phyloP scores from a whole-genome alignment of 2,329 filamentous ascomycete genomes.

The Leptoxyphium fumago region DNA sequence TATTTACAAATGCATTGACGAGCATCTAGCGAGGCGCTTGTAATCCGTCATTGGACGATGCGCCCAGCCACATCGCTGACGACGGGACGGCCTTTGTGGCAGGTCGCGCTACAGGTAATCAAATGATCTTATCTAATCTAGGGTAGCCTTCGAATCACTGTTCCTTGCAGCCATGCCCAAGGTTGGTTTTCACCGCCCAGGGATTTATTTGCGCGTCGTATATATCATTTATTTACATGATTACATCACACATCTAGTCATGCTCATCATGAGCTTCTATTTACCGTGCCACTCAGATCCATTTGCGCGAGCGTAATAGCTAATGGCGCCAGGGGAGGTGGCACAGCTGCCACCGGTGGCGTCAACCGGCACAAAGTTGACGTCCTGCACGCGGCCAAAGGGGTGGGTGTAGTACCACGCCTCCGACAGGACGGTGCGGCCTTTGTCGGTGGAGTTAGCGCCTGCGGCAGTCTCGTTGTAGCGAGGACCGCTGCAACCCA shows the following conservation, averaged over 20 bases:
- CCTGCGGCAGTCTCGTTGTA: conserved; percentile 48
- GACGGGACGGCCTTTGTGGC: neutral
- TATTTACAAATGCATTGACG: no score
- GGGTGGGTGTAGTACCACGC: conserved; percentile 54
- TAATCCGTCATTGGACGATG: neutral
- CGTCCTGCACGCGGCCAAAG: conserved; percentile 41
- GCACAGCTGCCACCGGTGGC: conserved; percentile 42
- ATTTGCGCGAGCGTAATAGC: conserved; percentile 38
- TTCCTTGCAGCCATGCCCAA: neutral
- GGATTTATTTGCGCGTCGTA: neutral
- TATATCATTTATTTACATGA: neutral
- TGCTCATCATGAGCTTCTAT: neutral
- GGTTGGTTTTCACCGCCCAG: neutral
- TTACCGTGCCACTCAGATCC: conserved; percentile 20
- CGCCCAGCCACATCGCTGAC: neutral
- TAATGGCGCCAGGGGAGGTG: conserved; percentile 35
- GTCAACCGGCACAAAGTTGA: conserved; percentile 32
- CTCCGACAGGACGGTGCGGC: conserved; percentile 44
- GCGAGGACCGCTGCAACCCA: conserved; percentile 45
- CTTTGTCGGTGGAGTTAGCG: conserved; percentile 35
- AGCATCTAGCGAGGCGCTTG: neutral
- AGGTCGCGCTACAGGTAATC: neutral
- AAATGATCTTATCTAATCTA: neutral
- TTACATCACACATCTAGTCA: neutral
- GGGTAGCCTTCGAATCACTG: neutral